phyloP scores from a whole-genome alignment of 2,329 filamentous ascomycete species.

The Cryphonectria radicalis region DNA sequence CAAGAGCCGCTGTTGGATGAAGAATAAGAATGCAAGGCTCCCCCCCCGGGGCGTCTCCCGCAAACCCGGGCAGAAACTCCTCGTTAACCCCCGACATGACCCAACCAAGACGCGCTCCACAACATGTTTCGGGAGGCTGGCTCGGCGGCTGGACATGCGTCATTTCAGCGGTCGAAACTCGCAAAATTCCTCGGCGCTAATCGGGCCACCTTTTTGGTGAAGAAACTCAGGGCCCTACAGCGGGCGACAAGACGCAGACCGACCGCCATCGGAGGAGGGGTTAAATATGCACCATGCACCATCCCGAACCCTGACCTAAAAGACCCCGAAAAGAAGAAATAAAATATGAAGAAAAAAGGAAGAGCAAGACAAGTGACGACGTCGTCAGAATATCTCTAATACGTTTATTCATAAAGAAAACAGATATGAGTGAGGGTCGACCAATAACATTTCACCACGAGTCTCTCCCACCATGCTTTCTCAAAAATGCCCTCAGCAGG shows the following conservation, averaged over 20 bases:
- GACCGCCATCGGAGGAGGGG: conserved; percentile 22
- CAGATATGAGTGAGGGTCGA: no score
- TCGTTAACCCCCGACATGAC: neutral
- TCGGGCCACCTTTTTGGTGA: conserved; percentile 8
- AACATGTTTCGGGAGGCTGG: conserved; percentile 23
- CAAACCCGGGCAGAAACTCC: conserved; percentile 1
- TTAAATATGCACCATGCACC: neutral
- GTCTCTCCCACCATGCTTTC: neutral
- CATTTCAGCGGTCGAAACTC: conserved; percentile 18
- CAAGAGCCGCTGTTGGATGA: neutral
- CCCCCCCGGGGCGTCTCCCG: neutral
- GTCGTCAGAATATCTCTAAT: neutral
- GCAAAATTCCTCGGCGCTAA: conserved; percentile 28
- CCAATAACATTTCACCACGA: no score
- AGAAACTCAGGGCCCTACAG: neutral
- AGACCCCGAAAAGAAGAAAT: neutral
- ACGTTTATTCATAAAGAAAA: no score
- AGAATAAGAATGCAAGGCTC: neutral
- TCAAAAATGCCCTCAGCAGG: neutral
- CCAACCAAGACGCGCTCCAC: conserved; percentile 16
- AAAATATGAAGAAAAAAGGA: neutral
- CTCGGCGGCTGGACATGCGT: conserved; percentile 3
- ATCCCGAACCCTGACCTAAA: no score
- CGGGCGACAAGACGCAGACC: neutral
- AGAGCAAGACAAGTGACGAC: neutral